Conservation (phyloP, 768 basidiomycete genomes). For the Tricholoma sp. region DNA sequence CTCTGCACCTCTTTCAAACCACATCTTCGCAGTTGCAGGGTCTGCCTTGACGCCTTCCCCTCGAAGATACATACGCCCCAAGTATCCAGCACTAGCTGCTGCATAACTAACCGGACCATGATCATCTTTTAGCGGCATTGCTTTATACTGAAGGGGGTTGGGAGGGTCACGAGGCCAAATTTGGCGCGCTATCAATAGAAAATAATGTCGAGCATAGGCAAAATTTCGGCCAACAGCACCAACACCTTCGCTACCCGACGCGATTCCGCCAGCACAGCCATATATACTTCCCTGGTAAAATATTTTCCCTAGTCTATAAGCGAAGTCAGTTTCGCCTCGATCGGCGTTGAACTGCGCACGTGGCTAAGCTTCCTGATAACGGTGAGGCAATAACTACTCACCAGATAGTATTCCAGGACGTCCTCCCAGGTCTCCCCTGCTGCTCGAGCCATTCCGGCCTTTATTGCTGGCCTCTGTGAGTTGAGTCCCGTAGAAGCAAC, state of each 20-base stretch:
- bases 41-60: constrained; percentile 89
- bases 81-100: constrained; percentile 76
- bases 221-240: constrained; percentile 83
- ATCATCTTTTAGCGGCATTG: constrained; percentile 45
- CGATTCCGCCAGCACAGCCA: constrained; percentile 68
- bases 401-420: constrained; percentile 87
- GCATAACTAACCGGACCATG: constrained; percentile 54
- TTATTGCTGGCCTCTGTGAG: constrained; percentile 67
- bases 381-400: constrained; percentile 24
- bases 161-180: constrained; percentile 84
- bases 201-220: constrained; percentile 74
- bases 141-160: constrained; percentile 41
- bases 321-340: constrained; percentile 83
- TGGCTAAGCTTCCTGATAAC: neutral
- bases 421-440: constrained; percentile 95
- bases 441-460: constrained; percentile 75
- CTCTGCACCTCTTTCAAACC: constrained; percentile 86
- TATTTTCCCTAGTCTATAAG: constrained; percentile 90
- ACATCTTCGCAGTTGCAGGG: constrained; percentile 73
- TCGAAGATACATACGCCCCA: constrained; percentile 91
- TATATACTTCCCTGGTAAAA: constrained; percentile 97
- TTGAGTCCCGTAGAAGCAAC: constrained; percentile 85
- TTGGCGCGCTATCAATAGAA: constrained; percentile 74
- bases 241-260: constrained; percentile 88
- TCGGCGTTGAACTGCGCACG: constrained; percentile 84